Evolutionary conservation across 768 basidiomycete species (phyloP).

Genomic region (Suillus plorans): DNA sequence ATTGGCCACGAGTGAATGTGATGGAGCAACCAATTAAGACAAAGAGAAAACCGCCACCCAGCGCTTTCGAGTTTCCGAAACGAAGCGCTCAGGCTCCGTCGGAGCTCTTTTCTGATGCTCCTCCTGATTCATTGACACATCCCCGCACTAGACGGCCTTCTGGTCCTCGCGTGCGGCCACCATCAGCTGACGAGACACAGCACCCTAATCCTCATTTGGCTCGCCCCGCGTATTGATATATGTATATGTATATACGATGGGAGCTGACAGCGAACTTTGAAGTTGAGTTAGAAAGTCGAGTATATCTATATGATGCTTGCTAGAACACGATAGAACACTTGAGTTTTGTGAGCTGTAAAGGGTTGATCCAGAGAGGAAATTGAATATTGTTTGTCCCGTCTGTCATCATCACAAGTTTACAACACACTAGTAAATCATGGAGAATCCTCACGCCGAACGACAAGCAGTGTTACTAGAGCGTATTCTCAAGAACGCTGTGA

Average conservation of each 20-base stretch:
- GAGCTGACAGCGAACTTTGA: too few species aligned
- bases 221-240: not conserved
- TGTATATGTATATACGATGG: not conserved
- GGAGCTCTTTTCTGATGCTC: slow-evolving; percentile 5
- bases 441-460: slow-evolving; percentile 92
- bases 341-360: not conserved
- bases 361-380: not conserved
- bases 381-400: not conserved
- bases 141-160: slow-evolving; percentile 33
- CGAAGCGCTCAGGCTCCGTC: slow-evolving; percentile 2
- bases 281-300: not conserved
- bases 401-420: not conserved
- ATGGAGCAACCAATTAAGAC: slow-evolving; percentile 25
- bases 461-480: slow-evolving; percentile 89
- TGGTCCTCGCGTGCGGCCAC: slow-evolving; percentile 26
- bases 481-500: slow-evolving; percentile 85
- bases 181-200: slow-evolving; percentile 18
- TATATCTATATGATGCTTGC: not conserved
- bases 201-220: not conserved
- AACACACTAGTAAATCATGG: slow-evolving; percentile 51
- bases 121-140: slow-evolving; percentile 11
- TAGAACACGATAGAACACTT: not conserved
- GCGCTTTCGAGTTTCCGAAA: slow-evolving; percentile 24
- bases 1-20: slow-evolving; percentile 52
- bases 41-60: slow-evolving; percentile 16